Percentiles rank a stretch among this genome's conserved stretches.
These are phyloP conservation scores for Phytophthora constricta DNA, from an alignment of 352 stramenopile genomes.

Conservation along the genomic window DNA sequence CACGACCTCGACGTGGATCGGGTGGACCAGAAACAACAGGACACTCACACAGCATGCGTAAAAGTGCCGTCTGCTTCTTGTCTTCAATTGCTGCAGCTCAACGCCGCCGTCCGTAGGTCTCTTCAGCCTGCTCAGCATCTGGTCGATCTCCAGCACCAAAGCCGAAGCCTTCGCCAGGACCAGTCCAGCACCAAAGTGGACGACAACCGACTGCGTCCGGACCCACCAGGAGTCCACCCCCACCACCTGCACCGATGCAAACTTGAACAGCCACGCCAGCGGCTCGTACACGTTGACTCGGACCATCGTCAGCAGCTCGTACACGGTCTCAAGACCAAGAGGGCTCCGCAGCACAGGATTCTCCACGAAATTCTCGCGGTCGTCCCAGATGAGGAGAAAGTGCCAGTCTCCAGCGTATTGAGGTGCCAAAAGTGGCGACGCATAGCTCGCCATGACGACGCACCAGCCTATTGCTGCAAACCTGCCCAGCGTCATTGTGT, in stretches of 20 bases:
- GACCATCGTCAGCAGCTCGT: slow-evolving; percentile 45
- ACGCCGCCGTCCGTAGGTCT: too few relatives aligned
- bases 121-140: slow-evolving; percentile 11
- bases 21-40: slow-evolving; percentile 57
- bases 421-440: slow-evolving; percentile 7
- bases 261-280: slow-evolving; percentile 66
- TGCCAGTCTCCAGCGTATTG: slow-evolving; percentile 32
- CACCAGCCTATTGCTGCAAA: neutral
- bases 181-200: slow-evolving; percentile 43
- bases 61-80: slow-evolving; percentile 2
- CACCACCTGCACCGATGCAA: slow-evolving; percentile 29
- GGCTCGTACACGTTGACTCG: slow-evolving; percentile 70
- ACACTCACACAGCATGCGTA: slow-evolving; percentile 43
- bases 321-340: slow-evolving; percentile 35
- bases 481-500: neutral
- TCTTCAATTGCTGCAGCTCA: slow-evolving; percentile 4
- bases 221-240: slow-evolving; percentile 44
- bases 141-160: slow-evolving; percentile 30
- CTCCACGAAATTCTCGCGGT: slow-evolving; percentile 56
- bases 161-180: slow-evolving; percentile 31
- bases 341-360: slow-evolving; percentile 44
- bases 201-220: slow-evolving; percentile 44
- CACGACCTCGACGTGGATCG: slow-evolving; percentile 67
- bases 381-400: slow-evolving; percentile 58
- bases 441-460: neutral